Conservation (phyloP, 2,329 filamentous ascomycete genomes). For the Rachicladosporium sp. region DNA sequence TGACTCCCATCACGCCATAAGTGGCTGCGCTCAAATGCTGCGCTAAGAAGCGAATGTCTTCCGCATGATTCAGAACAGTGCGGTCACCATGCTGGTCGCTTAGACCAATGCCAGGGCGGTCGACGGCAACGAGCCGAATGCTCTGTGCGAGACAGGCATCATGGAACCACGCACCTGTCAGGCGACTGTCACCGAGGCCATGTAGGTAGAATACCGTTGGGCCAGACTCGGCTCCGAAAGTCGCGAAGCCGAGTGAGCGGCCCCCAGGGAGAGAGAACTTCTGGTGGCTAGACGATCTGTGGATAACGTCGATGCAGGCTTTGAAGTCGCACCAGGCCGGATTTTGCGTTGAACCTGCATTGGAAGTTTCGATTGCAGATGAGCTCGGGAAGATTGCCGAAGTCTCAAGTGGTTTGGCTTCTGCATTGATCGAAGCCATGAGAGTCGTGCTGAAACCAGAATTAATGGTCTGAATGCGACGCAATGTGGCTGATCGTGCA, state of each 20-base stretch:
- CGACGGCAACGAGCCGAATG: conserved; percentile 30
- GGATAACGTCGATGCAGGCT: too few species aligned
- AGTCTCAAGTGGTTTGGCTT: too few species aligned
- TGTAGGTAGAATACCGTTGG: conserved; percentile 32
- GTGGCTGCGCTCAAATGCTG: conserved; percentile 27
- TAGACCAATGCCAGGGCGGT: conserved; percentile 33
- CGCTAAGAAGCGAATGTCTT: conserved; percentile 31
- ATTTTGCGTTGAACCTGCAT: too few species aligned
- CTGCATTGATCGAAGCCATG: too few species aligned
- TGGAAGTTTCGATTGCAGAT: too few species aligned
- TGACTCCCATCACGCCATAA: conserved; percentile 34
- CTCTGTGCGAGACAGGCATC: conserved; percentile 21
- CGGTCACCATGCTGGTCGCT: conserved; percentile 24
- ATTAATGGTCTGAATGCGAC: too few species aligned
- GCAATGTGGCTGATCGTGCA: too few species aligned
- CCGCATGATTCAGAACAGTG: conserved; percentile 29
- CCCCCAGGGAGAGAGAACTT: conserved; percentile 16
- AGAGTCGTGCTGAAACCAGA: too few species aligned
- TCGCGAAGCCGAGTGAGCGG: conserved; percentile 31
- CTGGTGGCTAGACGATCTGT: background rate
- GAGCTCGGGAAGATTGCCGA: too few species aligned
- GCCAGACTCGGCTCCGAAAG: conserved; percentile 27
- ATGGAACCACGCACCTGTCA: conserved; percentile 28
- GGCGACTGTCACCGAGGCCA: conserved; percentile 31
- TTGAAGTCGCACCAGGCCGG: too few species aligned